Conservation (phyloP, 495 filamentous ascomycete species). For the Geopyxis carbonaria region DNA sequence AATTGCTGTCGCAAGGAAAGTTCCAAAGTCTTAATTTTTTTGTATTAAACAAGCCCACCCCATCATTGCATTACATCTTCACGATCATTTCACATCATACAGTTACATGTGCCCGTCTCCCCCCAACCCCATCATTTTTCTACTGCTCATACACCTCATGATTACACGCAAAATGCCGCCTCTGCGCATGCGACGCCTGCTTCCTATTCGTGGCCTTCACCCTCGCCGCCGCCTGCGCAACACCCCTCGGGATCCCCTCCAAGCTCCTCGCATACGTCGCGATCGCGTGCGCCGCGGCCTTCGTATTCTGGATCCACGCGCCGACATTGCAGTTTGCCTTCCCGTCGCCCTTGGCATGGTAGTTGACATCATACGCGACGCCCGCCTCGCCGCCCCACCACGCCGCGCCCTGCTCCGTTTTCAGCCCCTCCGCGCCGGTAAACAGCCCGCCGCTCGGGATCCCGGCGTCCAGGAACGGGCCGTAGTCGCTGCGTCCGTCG, state of each 20-base stretch:
- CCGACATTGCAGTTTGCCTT: constrained; percentile 41
- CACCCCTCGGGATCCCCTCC: constrained; percentile 13
- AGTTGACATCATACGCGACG: constrained; percentile 43
- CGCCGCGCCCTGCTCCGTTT: constrained; percentile 40
- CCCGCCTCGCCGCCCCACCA: constrained; percentile 36
- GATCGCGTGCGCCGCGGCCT: constrained; percentile 45
- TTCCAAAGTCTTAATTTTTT: too few species aligned
- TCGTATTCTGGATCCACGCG: constrained; percentile 43
- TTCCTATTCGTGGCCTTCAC: too few species aligned
- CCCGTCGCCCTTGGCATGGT: constrained; percentile 42
- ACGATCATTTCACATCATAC: too few species aligned
- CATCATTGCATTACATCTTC: too few species aligned
- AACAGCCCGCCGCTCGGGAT: constrained; percentile 50
- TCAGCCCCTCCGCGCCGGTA: constrained; percentile 50
- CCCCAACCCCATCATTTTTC: too few species aligned
- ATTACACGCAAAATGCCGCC: not conserved
- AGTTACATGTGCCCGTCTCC: too few species aligned
- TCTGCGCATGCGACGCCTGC: not conserved
- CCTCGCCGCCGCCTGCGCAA: not conserved
- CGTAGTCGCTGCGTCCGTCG: constrained; percentile 51
- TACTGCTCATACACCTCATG: too few species aligned
- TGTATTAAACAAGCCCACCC: too few species aligned
- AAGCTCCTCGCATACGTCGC: constrained; percentile 44
- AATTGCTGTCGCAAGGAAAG: too few species aligned
- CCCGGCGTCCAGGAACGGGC: constrained; percentile 44